Evolutionary conservation across 2,329 filamentous ascomycete genomes (phyloP).

Genomic region (Biscogniauxia marginata): DNA sequence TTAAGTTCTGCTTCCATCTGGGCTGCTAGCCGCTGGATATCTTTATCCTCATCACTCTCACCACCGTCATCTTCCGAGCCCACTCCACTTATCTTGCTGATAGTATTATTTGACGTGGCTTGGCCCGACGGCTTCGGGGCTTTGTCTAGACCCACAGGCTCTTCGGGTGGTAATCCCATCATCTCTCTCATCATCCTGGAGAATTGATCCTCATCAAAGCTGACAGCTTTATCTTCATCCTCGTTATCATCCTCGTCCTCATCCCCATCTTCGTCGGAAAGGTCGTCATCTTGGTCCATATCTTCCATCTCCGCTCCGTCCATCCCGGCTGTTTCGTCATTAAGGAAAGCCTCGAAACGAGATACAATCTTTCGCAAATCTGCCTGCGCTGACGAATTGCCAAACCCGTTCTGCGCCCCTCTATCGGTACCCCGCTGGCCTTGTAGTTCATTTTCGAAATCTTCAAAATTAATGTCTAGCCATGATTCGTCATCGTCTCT

Average conservation of each 20-base stretch:
- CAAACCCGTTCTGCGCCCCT: conserved; percentile 47
- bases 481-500: conserved; percentile 84
- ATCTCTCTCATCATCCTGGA: conserved; percentile 86
- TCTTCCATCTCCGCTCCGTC: conserved; percentile 75
- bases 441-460: conserved; percentile 79
- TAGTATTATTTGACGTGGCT: conserved; percentile 5
- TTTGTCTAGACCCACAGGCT: conserved; percentile 8
- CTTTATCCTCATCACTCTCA: conserved; percentile 49
- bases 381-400: conserved; percentile 65
- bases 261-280: conserved; percentile 49
- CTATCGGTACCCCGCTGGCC: conserved; percentile 39
- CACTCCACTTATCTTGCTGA: background rate
- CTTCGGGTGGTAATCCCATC: conserved; percentile 63
- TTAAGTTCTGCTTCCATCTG: conserved; percentile 74
- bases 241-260: conserved; percentile 57
- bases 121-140: conserved; percentile 4
- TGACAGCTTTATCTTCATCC: conserved; percentile 71
- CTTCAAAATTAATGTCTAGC: conserved; percentile 87
- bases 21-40: conserved; percentile 63
- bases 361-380: conserved; percentile 89
- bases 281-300: conserved; percentile 65
- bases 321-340: conserved; percentile 76
- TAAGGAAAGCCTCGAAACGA: conserved; percentile 88
- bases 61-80: conserved; percentile 24
- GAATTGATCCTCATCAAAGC: conserved; percentile 84